Base-by-base conservation (phyloP, 2,329 filamentous ascomycete genomes). In the Venturia oleaginea region DNA sequence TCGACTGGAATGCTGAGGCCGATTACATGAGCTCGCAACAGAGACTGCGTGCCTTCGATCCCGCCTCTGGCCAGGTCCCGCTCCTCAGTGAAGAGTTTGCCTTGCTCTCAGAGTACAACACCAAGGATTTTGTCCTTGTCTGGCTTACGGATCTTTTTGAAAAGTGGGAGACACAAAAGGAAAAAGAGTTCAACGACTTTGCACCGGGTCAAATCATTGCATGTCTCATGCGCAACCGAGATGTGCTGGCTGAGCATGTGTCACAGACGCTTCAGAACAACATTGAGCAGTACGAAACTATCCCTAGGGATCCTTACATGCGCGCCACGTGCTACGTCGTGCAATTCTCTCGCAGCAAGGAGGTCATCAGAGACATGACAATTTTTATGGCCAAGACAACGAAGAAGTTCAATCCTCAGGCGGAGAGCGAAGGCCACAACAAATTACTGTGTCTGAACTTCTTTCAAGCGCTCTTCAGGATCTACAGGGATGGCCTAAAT, bases 131-230 rank as follows among this genome's bases (percentile, higher is more conserved):
- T 17, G 37, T 30, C 22, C 59, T 65, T 19, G 27, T 61, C 37
- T 61, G 59, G 59, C 30, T 65, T 10, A 24, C 27, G 8, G 46
- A 54, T 37, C 27, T 65, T 1, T 54, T 65, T 22, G 54, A 65
- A 22, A 65, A 65, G 24, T 65, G 64, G 64, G 55, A 63, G 8
- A 54, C 37, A 13, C 24, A 24, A 19, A 42, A 34, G 17, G 62
- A 64, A 40, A 19, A 32, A n/a, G 59, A 54, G 48, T 15, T 11
- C n/a, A 24, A 24, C 24, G 63, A 51, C 19, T 65, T 57, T 46
- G 57, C 48, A 19, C 64, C 59, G n/a, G 48, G 59, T 19, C 61
- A 65, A 22, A 65, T 65, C 32, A 38, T 65, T 22, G 10, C 19
- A n/a, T 30, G n/a, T 38, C 59, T 65, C 30, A 42, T 57, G 30